A percentile compares a stretch with the other conserved stretches of the same genome.
Evolutionary conservation across 257 asterid species (phyloP).

Genomic region (Ilex asprella): DNA sequence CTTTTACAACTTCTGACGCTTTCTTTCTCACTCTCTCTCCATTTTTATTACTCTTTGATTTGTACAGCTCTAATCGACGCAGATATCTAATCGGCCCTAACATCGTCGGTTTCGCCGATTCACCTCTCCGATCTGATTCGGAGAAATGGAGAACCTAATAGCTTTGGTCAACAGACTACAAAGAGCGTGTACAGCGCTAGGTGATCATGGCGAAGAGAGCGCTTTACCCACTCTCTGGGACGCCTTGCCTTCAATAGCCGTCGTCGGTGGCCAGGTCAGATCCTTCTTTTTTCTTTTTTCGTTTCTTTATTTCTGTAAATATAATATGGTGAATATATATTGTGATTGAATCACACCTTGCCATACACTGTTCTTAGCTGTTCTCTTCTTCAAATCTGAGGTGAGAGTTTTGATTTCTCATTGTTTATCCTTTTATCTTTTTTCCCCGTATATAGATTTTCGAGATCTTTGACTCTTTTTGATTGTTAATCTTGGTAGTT

Average conservation of each 20-base stretch:
- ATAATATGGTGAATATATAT: constrained; percentile 4
- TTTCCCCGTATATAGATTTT: constrained; percentile 3
- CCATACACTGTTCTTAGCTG: too few species aligned
- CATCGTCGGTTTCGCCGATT: background rate
- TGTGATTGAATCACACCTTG: too few species aligned
- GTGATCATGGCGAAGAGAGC: constrained; percentile 73
- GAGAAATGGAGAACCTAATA: constrained; percentile 57
- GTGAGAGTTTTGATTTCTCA: background rate
- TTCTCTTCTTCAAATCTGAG: too few species aligned
- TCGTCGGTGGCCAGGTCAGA: constrained; percentile 79
- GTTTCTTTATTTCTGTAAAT: background rate
- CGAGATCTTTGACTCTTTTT: background rate
- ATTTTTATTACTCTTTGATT: too few species aligned
- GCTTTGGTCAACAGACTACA: constrained; percentile 62
- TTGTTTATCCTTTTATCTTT: background rate
- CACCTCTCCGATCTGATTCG: background rate
- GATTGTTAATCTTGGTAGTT: background rate
- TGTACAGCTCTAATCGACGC: too few species aligned
- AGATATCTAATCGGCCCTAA: background rate
- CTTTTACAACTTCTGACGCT: too few species aligned
- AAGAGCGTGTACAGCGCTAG: constrained; percentile 86
- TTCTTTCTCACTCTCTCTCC: background rate
- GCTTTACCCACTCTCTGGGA: constrained; percentile 80
- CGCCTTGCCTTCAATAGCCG: constrained; percentile 76
- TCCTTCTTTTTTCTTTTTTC: background rate